Conservation (phyloP, 2,329 filamentous ascomycete genomes). For the Cladosporium sp. region DNA sequence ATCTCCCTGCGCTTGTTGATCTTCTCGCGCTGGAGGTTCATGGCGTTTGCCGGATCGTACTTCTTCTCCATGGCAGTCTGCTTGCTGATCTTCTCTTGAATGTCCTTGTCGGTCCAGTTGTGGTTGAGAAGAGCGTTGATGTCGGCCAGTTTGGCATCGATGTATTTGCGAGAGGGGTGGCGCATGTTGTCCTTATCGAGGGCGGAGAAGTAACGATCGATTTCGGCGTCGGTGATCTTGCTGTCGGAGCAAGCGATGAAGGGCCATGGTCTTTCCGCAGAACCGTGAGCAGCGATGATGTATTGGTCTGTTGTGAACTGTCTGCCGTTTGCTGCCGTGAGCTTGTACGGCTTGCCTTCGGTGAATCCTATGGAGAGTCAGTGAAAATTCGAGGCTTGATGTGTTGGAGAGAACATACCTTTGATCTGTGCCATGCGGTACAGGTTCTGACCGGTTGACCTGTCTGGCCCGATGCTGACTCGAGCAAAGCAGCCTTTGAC, state of each 20-base stretch:
- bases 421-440: conserved; percentile 91
- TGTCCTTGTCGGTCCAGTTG: conserved; percentile 76
- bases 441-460: conserved; percentile 65
- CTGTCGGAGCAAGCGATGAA: conserved; percentile 89
- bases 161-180: conserved; percentile 66
- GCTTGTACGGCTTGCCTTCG: conserved; percentile 76
- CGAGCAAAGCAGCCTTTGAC: conserved; percentile 83
- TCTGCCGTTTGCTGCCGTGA: conserved; percentile 66
- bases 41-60: conserved; percentile 50
- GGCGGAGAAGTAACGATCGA: conserved; percentile 73
- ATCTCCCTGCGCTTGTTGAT: conserved; percentile 62
- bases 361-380: conserved; percentile 59
- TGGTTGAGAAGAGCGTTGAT: conserved; percentile 78
- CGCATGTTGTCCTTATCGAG: conserved; percentile 68
- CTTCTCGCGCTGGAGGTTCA: conserved; percentile 63
- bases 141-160: conserved; percentile 70
- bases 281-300: conserved; percentile 74
- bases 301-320: conserved; percentile 83
- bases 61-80: conserved; percentile 62
- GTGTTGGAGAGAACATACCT: conserved; percentile 47
- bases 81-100: conserved; percentile 72
- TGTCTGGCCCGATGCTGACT: conserved; percentile 75
- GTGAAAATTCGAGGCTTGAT: conserved; percentile 11
- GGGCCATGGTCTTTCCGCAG: conserved; percentile 77
- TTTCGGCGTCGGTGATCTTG: conserved; percentile 73